Conservation (phyloP, 371 early-diverging fungal species). For the Syncephalis fuscata region DNA sequence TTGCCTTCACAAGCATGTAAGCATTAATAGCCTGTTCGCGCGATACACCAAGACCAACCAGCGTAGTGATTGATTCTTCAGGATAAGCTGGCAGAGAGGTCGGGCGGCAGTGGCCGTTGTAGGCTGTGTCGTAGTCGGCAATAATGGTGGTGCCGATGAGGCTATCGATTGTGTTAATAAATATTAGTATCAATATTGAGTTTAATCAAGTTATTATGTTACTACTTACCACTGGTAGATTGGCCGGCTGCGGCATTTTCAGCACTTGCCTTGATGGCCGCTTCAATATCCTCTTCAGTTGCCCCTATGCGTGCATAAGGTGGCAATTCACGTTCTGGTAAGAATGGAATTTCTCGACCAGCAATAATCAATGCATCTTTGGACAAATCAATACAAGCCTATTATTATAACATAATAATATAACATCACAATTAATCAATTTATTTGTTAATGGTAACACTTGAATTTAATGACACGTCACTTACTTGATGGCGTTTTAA, state of each 20-base stretch:
- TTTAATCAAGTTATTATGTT: no score
- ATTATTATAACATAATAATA: constrained; percentile 1
- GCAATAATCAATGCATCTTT: constrained; percentile 68
- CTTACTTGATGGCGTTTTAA: constrained; percentile 54
- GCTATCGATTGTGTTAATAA: no score
- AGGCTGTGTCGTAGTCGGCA: no score
- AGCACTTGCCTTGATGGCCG: no score
- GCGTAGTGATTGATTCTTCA: constrained; percentile 29
- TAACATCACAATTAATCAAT: background rate
- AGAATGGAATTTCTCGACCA: constrained; percentile 66
- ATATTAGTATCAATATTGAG: no score
- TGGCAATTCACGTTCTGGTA: constrained; percentile 84
- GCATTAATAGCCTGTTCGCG: constrained; percentile 60
- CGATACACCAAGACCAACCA: constrained; percentile 42
- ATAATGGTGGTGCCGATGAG: no score
- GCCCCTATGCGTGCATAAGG: constrained; percentile 11
- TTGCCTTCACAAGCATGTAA: constrained; percentile 71
- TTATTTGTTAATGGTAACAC: background rate
- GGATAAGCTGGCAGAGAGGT: constrained; percentile 14
- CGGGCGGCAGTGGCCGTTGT: no score
- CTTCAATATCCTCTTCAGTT: constrained; percentile 4
- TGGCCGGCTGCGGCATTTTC: no score
- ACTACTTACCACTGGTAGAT: no score
- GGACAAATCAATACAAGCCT: constrained; percentile 79
- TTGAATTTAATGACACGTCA: background rate